Conservation (phyloP, 2,329 filamentous ascomycete genomes). For the Pseudogymnoascus sp. region DNA sequence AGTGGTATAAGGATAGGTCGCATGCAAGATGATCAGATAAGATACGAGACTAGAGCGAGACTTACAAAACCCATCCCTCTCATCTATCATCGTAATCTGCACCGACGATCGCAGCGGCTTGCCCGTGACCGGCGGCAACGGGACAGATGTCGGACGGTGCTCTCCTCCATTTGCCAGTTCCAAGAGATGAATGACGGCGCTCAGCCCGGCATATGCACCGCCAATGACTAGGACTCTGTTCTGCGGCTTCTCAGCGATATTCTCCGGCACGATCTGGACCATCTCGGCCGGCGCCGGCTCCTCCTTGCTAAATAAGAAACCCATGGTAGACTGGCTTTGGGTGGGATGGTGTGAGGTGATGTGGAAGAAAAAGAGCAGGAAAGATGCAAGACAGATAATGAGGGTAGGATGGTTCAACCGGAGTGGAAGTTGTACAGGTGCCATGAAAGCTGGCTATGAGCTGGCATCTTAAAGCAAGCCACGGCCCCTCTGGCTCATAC, state of each 20-base stretch:
- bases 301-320: constrained; percentile 7
- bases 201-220: constrained; percentile 66
- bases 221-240: constrained; percentile 59
- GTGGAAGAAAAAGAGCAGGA: background rate
- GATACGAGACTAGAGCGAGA: constrained; percentile 13
- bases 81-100: constrained; percentile 68
- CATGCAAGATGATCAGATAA: constrained; percentile 1
- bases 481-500: background rate
- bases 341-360: background rate
- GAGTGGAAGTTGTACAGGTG: background rate
- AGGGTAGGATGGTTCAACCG: background rate
- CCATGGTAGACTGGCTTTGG: background rate
- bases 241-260: background rate
- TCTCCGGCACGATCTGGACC: constrained; percentile 16
- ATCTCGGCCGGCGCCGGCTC: constrained; percentile 22
- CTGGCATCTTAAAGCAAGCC: constrained; percentile 6
- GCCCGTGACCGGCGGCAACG: constrained; percentile 14
- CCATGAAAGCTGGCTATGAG: background rate
- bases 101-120: constrained; percentile 45
- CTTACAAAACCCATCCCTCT: constrained; percentile 78
- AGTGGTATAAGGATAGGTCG: background rate
- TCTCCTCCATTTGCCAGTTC: constrained; percentile 54
- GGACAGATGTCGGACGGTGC: constrained; percentile 15
- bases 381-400: background rate
- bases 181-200: constrained; percentile 58